Percentiles rank a stretch among this genome's conserved stretches.
phyloP scores from a whole-genome alignment of 495 filamentous ascomycete genomes.

The Penicillium taxi region DNA sequence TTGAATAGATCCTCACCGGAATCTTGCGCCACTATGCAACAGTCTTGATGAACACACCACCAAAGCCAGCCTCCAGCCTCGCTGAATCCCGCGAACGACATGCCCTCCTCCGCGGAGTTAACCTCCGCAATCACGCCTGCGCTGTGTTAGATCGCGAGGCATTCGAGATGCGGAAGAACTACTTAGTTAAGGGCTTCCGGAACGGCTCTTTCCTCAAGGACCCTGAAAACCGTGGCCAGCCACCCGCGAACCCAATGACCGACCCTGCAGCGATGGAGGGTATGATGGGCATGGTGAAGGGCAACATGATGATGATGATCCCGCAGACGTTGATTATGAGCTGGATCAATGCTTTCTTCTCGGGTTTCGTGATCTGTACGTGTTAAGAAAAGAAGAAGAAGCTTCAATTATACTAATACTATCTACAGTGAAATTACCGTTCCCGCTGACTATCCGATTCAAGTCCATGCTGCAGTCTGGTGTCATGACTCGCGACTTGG shows the following conservation, averaged over 20 bases:
- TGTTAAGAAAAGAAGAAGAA: slow-evolving; percentile 6
- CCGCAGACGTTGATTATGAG: slow-evolving; percentile 98
- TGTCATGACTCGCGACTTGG: slow-evolving; percentile 89
- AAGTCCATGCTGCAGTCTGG: slow-evolving; percentile 98
- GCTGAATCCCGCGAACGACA: slow-evolving; percentile 80
- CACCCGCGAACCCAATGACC: slow-evolving; percentile 87
- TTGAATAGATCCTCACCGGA: slow-evolving; percentile 77
- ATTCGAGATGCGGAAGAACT: slow-evolving; percentile 72
- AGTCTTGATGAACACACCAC: slow-evolving; percentile 75
- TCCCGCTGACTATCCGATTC: slow-evolving; percentile 95
- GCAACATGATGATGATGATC: slow-evolving; percentile 99
- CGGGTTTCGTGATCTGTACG: slow-evolving; percentile 92
- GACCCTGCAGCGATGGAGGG: slow-evolving; percentile 98
- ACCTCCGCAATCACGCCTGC: slow-evolving; percentile 70
- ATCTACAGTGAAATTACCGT: slow-evolving; percentile 84
- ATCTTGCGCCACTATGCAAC: slow-evolving; percentile 93
- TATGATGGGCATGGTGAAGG: slow-evolving; percentile 99
- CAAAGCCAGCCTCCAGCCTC: slow-evolving; percentile 71
- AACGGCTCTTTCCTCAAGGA: slow-evolving; percentile 83
- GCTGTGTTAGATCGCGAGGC: slow-evolving; percentile 61
- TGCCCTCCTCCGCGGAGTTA: slow-evolving; percentile 74
- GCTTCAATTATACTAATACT: slow-evolving; percentile 9
- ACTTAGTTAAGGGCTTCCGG: slow-evolving; percentile 70
- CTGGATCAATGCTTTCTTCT: slow-evolving; percentile 99
- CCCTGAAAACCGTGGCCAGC: slow-evolving; percentile 74